Percentiles rank a stretch among this genome's conserved stretches.
Conservation (phyloP, 2,329 filamentous ascomycete genomes). For the Hypoxylon rubiginosum region DNA sequence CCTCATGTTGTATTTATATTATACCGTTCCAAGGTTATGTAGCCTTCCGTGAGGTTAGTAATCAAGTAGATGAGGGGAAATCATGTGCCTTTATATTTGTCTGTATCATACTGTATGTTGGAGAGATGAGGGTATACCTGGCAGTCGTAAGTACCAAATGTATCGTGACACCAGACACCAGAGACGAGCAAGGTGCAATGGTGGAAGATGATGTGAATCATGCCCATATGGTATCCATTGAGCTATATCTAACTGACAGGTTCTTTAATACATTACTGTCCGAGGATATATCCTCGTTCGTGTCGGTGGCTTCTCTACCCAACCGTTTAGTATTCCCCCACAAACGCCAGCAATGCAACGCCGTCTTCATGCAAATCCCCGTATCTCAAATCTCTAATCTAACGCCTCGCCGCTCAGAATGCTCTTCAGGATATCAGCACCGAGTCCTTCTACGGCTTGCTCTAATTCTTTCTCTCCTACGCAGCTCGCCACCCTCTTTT, state of each 20-base stretch:
- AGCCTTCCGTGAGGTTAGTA: not conserved
- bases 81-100: not conserved
- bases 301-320: not conserved
- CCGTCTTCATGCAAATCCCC: constrained; percentile 39
- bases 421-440: constrained; percentile 71
- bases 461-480: constrained; percentile 85
- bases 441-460: constrained; percentile 74
- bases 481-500: constrained; percentile 82
- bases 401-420: constrained; percentile 73
- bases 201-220: not conserved
- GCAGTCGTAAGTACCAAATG: not conserved
- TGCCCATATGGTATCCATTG: not conserved
- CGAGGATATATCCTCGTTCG: not conserved
- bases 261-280: constrained; percentile 9
- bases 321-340: constrained; percentile 1
- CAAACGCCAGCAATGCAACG: constrained; percentile 42
- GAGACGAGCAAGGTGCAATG: not conserved
- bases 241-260: constrained; percentile 2
- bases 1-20: not conserved
- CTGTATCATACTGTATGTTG: no score
- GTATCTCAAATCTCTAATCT: constrained; percentile 56
- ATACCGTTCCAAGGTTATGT: not conserved
- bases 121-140: not conserved
- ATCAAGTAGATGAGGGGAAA: constrained; percentile 2
- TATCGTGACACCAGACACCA: not conserved